These are phyloP conservation scores for Candida insectalens DNA, from an alignment of 805 yeast genomes.

Conservation along the genomic window DNA sequence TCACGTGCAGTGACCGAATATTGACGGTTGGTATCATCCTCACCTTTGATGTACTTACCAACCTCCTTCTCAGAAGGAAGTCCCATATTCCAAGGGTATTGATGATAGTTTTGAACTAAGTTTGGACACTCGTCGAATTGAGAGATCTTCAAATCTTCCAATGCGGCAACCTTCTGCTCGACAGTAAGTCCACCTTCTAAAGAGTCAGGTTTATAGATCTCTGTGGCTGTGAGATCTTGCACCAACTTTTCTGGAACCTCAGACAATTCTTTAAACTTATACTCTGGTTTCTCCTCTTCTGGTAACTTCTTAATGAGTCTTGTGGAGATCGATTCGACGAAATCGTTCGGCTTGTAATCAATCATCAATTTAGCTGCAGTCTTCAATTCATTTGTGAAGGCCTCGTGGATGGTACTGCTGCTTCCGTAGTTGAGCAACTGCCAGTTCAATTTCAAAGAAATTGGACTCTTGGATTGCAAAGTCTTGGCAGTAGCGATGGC, in stretches of 20 bases:
- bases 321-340: constrained; percentile 43
- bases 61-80: constrained; percentile 68
- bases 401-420: constrained; percentile 46
- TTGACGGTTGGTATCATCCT: constrained; percentile 53
- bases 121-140: constrained; percentile 24
- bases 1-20: constrained; percentile 63
- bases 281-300: constrained; percentile 13
- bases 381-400: constrained; percentile 63
- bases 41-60: constrained; percentile 57
- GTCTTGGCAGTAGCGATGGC: constrained; percentile 48
- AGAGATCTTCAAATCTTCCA: constrained; percentile 29
- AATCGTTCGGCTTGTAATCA: constrained; percentile 34
- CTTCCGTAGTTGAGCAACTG: constrained; percentile 58
- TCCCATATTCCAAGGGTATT: constrained; percentile 59
- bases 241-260: constrained; percentile 58
- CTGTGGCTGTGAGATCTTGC: constrained; percentile 32
- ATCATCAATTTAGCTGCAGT: constrained; percentile 70
- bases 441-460: constrained; percentile 67
- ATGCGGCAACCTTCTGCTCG: constrained; percentile 11
- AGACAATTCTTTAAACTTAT: constrained; percentile 37
- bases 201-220: constrained; percentile 17
- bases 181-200: constrained; percentile 7
- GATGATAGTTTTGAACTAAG: constrained; percentile 27
- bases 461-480: constrained; percentile 59
- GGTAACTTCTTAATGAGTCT: constrained; percentile 36